Conservation (phyloP, 2,329 filamentous ascomycete species). For the Coccinonectria pachysandricola region DNA sequence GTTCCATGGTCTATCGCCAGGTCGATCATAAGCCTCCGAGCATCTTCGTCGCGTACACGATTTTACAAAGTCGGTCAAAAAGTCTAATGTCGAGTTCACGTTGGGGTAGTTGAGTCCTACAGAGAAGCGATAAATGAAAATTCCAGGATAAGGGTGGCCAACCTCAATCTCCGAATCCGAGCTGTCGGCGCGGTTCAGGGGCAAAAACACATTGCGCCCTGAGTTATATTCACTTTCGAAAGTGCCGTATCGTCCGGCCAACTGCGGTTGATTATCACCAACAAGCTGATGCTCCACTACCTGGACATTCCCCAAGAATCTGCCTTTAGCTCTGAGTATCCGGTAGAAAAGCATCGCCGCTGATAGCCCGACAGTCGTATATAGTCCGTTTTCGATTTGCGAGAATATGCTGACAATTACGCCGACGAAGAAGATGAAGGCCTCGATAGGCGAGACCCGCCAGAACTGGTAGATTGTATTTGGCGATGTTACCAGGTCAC, state of each 20-base stretch:
- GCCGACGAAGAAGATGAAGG: conserved; percentile 85
- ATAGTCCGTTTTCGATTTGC: conserved; percentile 86
- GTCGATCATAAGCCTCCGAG: conserved; percentile 49
- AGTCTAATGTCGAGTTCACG: conserved; percentile 77
- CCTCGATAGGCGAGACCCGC: conserved; percentile 82
- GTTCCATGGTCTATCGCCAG: conserved; percentile 87
- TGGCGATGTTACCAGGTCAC: conserved; percentile 82
- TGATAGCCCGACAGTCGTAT: conserved; percentile 71
- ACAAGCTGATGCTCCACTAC: conserved; percentile 67
- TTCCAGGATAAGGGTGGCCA: conserved; percentile 75
- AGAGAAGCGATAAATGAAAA: conserved; percentile 92
- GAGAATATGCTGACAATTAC: conserved; percentile 84
- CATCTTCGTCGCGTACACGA: conserved; percentile 67
- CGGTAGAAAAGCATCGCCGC: conserved; percentile 73
- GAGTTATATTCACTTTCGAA: conserved; percentile 39
- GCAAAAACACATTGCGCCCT: conserved; percentile 73
- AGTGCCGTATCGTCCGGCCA: conserved; percentile 45
- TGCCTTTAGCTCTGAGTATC: conserved; percentile 69
- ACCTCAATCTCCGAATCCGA: conserved; percentile 77
- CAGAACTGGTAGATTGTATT: conserved; percentile 93
- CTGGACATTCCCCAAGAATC: conserved; percentile 65
- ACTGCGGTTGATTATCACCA: conserved; percentile 44
- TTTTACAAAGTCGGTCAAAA: conserved; percentile 60
- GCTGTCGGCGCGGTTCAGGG: conserved; percentile 77
- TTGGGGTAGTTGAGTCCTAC: conserved; percentile 97